Percentiles rank a stretch among this genome's conserved stretches.
phyloP scores from a whole-genome alignment of 1,139 yeast genomes.

The Debaryomyces subglobosus region DNA sequence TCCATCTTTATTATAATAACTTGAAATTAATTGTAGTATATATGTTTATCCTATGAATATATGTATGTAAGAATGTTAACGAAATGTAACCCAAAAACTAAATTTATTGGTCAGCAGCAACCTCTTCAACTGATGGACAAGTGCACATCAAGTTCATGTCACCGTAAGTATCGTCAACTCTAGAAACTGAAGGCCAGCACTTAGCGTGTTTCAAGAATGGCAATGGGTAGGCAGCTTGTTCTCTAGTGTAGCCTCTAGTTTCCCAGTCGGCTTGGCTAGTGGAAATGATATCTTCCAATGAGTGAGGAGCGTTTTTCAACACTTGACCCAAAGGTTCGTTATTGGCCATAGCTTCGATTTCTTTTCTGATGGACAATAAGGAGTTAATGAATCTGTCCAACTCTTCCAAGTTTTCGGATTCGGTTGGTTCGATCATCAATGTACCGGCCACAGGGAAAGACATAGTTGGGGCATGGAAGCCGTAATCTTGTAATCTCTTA shows the following conservation, averaged over 20 bases:
- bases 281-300: slow-evolving; percentile 73
- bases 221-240: slow-evolving; percentile 91
- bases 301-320: slow-evolving; percentile 91
- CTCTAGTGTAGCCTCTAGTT: slow-evolving; percentile 85
- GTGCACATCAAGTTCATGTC: slow-evolving; percentile 92
- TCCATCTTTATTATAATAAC: not conserved
- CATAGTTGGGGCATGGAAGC: slow-evolving; percentile 98
- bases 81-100: not conserved
- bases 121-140: slow-evolving; percentile 81
- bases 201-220: slow-evolving; percentile 71
- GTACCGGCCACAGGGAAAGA: slow-evolving; percentile 99
- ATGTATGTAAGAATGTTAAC: not conserved
- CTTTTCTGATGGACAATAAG: slow-evolving; percentile 78
- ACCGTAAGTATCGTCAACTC: slow-evolving; percentile 93
- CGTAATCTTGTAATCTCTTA: slow-evolving; percentile 94
- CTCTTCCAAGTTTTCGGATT: slow-evolving; percentile 86
- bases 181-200: slow-evolving; percentile 94
- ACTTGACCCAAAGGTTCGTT: slow-evolving; percentile 71
- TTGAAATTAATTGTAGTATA: not conserved
- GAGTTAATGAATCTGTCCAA: slow-evolving; percentile 90
- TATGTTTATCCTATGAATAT: not conserved
- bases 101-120: slow-evolving; percentile 33
- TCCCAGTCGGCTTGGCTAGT: slow-evolving; percentile 67
- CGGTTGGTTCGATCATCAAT: slow-evolving; percentile 97
- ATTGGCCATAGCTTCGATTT: slow-evolving; percentile 74